Conservation (phyloP, 2,329 filamentous ascomycete species). For the Monosporascus sp. region DNA sequence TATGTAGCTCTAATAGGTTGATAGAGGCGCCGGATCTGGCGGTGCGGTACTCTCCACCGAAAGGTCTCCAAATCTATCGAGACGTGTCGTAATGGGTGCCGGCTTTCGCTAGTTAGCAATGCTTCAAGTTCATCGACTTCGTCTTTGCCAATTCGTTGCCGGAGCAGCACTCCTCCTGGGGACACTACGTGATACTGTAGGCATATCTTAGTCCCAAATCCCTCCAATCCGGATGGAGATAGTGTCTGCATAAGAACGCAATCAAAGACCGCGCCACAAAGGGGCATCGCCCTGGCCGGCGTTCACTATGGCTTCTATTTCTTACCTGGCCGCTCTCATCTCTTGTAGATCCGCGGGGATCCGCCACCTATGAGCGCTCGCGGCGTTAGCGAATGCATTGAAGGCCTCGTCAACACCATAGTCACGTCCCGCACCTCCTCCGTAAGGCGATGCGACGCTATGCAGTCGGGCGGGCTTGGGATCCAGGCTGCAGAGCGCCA, state of each 20-base stretch:
- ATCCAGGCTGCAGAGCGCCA: conserved; percentile 66
- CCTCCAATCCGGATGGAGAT: not conserved
- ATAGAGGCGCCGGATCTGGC: too few relatives aligned
- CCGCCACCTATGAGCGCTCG: conserved; percentile 64
- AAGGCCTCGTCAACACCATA: conserved; percentile 69
- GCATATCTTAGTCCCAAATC: not conserved
- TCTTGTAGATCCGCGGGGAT: conserved; percentile 57
- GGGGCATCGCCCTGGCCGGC: not conserved
- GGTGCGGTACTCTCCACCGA: too few relatives aligned
- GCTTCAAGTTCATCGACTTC: too few relatives aligned
- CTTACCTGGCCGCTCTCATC: not conserved
- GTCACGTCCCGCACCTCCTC: conserved; percentile 28
- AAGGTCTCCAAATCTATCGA: too few relatives aligned
- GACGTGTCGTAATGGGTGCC: too few relatives aligned
- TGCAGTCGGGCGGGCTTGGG: conserved; percentile 67
- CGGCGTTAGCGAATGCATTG: conserved; percentile 66
- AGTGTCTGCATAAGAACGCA: not conserved
- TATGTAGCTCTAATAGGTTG: too few relatives aligned
- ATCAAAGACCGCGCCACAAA: not conserved
- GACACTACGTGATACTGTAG: not conserved
- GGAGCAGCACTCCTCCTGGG: too few relatives aligned
- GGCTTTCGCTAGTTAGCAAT: too few relatives aligned
- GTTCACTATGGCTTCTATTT: not conserved
- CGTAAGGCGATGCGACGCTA: not conserved
- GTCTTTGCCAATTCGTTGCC: too few relatives aligned